Base-by-base conservation (phyloP, 306 rosid genomes). In the Astragalus membranaceus region DNA sequence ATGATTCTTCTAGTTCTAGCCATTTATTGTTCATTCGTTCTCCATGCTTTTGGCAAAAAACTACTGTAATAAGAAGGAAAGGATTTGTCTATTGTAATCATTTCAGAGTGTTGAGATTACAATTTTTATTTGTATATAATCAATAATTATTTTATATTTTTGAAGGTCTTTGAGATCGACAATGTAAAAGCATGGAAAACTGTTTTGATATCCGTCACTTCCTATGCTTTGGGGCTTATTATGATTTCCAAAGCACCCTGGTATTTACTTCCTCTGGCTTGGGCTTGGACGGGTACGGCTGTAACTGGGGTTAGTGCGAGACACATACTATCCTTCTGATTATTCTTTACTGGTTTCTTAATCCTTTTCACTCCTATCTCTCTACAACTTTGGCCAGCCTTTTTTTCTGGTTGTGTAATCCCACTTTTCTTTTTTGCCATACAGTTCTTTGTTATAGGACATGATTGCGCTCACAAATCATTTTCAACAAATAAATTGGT, bases 261-360 rank as follows among this genome's bases (percentile, higher is more conserved):
- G 97, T 94, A 94, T 83, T 85, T 94, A 48, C 99, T 94, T 77
- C 97, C 99, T 80, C 77, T 94, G 73, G 99, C 99, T 69, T 94
- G 99, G 99, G 99, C 92, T 14, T 94, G 97, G 97, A 94, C 97
- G 1, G 99, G 99, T 52, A 94, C 97, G 81, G 99, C 97, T 55
- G 8, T 86, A 75, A 94, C 97, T 16, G 99, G 99, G 97, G 99
- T 88, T 72, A 76, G 97, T 87, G 78, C 82, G 46, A 7, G 50
- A 47, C 41, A n/a, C 53, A 51, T 71, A 17, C 74, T 70, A 73
- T 51, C 37, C 29, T 26, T 57, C 35, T 63, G 9, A 43, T 48
- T 68, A 59, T 74, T 57, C 14, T 10, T 67, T 57, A 6, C 37
- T 32, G 9, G 16, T 52, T 42, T 20, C 41, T 14, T 37, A 15